Evolutionary conservation across 2,329 filamentous ascomycete species (phyloP).

Genomic region (Exophiala oligosperma): DNA sequence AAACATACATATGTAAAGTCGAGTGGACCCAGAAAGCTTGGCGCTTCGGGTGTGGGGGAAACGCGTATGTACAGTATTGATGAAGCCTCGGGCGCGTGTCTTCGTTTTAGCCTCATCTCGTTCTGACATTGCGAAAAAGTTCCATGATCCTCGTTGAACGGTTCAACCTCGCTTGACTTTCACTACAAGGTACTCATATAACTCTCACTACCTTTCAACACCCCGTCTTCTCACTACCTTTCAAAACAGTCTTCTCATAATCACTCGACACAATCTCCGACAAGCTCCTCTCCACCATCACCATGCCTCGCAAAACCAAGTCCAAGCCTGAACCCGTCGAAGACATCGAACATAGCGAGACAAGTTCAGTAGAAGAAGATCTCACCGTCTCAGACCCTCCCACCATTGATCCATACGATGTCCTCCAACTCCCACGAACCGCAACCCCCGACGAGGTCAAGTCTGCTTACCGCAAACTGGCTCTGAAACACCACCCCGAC

Average conservation of each 20-base stretch:
- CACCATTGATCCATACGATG: conserved; percentile 73
- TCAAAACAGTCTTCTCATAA: background rate
- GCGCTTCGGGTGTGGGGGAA: no score
- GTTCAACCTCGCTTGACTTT: no score
- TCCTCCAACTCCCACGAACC: conserved; percentile 68
- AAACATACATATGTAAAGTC: no score
- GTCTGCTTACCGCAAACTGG: conserved; percentile 79
- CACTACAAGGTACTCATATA: no score
- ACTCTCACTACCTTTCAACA: no score
- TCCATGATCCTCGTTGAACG: no score
- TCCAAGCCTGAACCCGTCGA: conserved; percentile 10
- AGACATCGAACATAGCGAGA: background rate
- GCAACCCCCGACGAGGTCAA: conserved; percentile 82
- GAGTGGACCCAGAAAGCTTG: no score
- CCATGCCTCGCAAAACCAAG: conserved; percentile 23
- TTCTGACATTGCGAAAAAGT: no score
- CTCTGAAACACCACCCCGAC: conserved; percentile 82
- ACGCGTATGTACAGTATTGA: no score
- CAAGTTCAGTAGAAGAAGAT: conserved; percentile 46
- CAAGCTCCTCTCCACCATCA: conserved; percentile 1
- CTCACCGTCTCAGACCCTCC: conserved; percentile 60
- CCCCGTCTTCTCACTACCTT: no score
- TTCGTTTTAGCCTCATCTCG: no score
- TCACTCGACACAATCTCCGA: background rate
- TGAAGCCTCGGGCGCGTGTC: no score